phyloP scores from a whole-genome alignment of 139 green algal genomes.

The Eudorina sp. region DNA sequence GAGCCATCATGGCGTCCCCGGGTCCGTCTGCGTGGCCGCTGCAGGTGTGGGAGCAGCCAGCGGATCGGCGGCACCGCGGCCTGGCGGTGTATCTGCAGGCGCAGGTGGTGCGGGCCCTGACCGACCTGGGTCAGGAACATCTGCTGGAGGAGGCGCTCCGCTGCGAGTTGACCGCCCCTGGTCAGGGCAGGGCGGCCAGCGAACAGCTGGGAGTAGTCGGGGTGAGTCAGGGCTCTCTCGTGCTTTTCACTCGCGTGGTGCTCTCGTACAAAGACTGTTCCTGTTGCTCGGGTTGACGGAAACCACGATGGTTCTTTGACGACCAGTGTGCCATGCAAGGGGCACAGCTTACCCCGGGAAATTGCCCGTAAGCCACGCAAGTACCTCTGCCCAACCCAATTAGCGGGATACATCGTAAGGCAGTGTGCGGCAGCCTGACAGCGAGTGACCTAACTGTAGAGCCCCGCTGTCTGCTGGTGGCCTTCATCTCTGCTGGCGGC shows the following conservation, averaged over 20 bases:
- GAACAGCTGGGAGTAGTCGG: slow-evolving; percentile 23
- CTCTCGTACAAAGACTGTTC: too few relatives aligned
- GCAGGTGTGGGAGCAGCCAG: slow-evolving; percentile 1
- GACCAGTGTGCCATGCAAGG: too few relatives aligned
- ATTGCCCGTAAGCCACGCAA: too few relatives aligned
- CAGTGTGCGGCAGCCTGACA: too few relatives aligned
- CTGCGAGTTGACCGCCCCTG: background rate
- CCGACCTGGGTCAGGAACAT: background rate
- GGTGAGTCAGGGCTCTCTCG: background rate
- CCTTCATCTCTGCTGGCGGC: background rate
- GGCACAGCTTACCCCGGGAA: too few relatives aligned
- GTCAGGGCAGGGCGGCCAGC: background rate
- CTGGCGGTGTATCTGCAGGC: background rate
- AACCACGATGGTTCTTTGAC: too few relatives aligned
- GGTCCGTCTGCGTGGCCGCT: too few relatives aligned
- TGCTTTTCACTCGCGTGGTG: too few relatives aligned
- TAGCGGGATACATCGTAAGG: too few relatives aligned
- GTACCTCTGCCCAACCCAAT: too few relatives aligned
- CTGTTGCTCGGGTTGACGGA: background rate
- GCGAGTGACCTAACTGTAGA: too few relatives aligned
- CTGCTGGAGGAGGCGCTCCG: slow-evolving; percentile 10
- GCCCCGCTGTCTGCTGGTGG: background rate
- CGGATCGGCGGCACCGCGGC: slow-evolving; percentile 1
- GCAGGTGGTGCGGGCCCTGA: background rate
- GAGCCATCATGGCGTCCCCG: too few relatives aligned